Conservation (phyloP, 305 asterid species). For the Fraxinus velutina region DNA sequence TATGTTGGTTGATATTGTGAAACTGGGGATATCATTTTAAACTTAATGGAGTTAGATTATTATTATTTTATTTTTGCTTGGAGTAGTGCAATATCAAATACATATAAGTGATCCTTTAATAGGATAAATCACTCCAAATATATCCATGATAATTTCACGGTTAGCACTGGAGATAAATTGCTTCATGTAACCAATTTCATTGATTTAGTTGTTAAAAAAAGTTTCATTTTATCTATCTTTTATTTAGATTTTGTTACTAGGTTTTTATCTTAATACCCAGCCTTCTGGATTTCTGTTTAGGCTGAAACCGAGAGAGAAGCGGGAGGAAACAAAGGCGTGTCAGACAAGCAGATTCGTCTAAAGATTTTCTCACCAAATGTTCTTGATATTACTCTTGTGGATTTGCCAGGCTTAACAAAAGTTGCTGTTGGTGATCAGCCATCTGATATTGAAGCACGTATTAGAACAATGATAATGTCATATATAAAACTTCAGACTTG, state of each 20-base stretch:
- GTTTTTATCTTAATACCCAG: conserved; percentile 6
- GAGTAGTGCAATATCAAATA: neutral
- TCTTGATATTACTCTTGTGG: conserved; percentile 95
- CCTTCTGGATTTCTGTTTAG: conserved; percentile 36
- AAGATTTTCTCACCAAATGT: conserved; percentile 97
- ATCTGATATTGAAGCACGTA: conserved; percentile 92
- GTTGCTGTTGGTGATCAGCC: conserved; percentile 99
- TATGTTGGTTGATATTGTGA: neutral
- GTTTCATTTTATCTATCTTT: conserved; percentile 2
- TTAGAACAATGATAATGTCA: conserved; percentile 97
- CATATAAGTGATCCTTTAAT: neutral
- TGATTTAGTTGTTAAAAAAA: conserved; percentile 10
- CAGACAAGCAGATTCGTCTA: conserved; percentile 88
- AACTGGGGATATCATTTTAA: neutral
- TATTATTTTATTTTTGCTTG: neutral
- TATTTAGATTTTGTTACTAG: conserved; percentile 10
- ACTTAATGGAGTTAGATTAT: neutral
- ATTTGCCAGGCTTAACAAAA: conserved; percentile 94
- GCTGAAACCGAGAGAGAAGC: conserved; percentile 94
- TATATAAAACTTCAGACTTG: conserved; percentile 81
- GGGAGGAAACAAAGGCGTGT: conserved; percentile 80
- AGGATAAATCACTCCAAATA: neutral
- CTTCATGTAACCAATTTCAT: neutral
- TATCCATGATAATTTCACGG: conserved; percentile 2
- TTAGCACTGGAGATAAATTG: neutral